phyloP scores from a whole-genome alignment of 2,329 filamentous ascomycete species.

The Elsinoe batatas region DNA sequence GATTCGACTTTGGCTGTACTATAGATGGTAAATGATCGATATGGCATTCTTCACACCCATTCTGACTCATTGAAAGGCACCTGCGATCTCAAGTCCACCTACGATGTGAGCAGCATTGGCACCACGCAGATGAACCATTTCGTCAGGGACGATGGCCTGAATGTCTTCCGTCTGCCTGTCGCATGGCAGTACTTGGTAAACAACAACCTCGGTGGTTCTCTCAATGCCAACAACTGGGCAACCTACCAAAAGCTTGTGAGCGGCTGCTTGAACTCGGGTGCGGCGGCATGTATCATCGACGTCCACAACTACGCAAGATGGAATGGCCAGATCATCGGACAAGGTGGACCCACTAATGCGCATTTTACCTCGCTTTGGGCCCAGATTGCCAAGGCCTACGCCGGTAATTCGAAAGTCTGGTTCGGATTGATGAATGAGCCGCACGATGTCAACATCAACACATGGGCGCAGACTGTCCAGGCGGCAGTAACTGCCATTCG shows the following conservation, averaged over 20 bases:
- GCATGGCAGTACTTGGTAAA: conserved; percentile 19
- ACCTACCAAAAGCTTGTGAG: conserved; percentile 17
- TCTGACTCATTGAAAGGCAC: conserved; percentile 18
- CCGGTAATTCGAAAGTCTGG: conserved; percentile 42
- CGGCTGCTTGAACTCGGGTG: conserved; percentile 15
- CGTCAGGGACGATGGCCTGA: conserved; percentile 42
- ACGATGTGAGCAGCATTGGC: conserved; percentile 26
- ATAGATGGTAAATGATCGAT: conserved; percentile 24
- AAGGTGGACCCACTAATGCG: conserved; percentile 44
- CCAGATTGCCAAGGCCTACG: conserved; percentile 41
- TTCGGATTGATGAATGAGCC: conserved; percentile 64
- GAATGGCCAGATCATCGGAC: conserved; percentile 54
- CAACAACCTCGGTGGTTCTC: conserved; percentile 16
- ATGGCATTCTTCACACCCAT: no score
- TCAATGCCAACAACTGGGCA: conserved; percentile 16
- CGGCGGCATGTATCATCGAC: conserved; percentile 20
- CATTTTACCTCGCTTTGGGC: conserved; percentile 51
- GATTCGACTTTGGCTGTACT: conserved; percentile 27
- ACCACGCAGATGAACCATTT: conserved; percentile 42
- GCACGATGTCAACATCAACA: conserved; percentile 44
- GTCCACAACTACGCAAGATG: conserved; percentile 37
- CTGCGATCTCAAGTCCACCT: conserved; percentile 26
- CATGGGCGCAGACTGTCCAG: conserved; percentile 54
- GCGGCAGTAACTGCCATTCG: conserved; percentile 56
- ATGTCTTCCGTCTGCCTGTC: conserved; percentile 48